phyloP scores from a whole-genome alignment of 2,329 filamentous ascomycete species.

The Pyrenophora tritici-repentis region DNA sequence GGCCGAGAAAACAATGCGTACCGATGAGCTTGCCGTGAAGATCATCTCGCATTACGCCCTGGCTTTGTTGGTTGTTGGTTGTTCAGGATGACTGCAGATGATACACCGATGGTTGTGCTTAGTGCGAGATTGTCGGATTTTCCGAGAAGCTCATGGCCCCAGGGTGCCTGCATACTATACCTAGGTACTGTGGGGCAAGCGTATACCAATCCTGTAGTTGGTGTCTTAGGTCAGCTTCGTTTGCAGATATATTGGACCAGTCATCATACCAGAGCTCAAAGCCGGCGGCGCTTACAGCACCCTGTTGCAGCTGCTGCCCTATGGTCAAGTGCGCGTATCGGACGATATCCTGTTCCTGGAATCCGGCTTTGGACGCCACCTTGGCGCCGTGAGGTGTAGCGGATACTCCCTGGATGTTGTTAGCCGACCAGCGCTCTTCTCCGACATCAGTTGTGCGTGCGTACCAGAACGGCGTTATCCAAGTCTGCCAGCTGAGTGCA shows the following conservation, averaged over 20 bases:
- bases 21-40: conserved; percentile 2
- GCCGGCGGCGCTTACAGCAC: conserved; percentile 8
- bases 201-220: conserved; percentile 17
- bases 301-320: not conserved
- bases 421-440: conserved; percentile 1
- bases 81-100: conserved; percentile 1
- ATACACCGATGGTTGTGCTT: conserved; percentile 18
- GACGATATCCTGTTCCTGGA: conserved; percentile 30
- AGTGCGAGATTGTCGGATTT: conserved; percentile 11
- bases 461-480: conserved; percentile 27
- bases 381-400: conserved; percentile 31
- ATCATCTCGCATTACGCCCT: conserved; percentile 1
- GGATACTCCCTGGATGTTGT: conserved; percentile 26
- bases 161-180: not conserved
- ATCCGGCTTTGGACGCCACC: conserved; percentile 33
- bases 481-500: conserved; percentile 33
- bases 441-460: conserved; percentile 3
- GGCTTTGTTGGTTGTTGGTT: not conserved
- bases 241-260: not conserved
- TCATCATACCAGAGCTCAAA: conserved; percentile 19
- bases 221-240: conserved; percentile 2
- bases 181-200: conserved; percentile 8
- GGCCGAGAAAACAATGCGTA: conserved; percentile 1
- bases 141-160: conserved; percentile 6
- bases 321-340: conserved; percentile 17